Conservation (phyloP, 768 basidiomycete genomes). For the Mrakia gelida region DNA sequence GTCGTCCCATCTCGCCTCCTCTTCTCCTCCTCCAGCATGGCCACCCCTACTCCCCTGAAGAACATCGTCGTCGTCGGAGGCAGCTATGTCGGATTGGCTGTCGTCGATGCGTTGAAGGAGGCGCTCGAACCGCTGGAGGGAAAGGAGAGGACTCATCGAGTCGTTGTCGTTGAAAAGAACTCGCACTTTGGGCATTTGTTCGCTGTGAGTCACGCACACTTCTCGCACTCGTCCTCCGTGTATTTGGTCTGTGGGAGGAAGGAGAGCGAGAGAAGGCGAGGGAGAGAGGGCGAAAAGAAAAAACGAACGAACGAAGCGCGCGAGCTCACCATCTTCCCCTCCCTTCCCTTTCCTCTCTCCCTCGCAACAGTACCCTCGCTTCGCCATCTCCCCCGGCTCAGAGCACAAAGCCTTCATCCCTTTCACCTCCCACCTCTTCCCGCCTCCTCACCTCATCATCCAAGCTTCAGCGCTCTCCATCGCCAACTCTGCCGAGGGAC, state of each 20-base stretch:
- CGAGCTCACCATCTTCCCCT: background rate
- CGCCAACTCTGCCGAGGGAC: too few species aligned
- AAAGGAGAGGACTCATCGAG: background rate
- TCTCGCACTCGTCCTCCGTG: background rate
- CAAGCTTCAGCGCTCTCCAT: background rate
- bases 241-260: background rate
- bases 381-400: background rate
- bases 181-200: background rate
- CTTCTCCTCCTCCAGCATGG: too few species aligned
- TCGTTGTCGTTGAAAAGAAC: background rate
- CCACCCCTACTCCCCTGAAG: background rate
- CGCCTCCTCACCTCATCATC: background rate
- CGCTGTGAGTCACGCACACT: background rate
- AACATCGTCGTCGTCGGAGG: background rate
- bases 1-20: too few species aligned
- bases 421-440: background rate
- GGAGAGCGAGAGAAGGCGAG: too few species aligned
- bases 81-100: background rate
- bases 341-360: background rate
- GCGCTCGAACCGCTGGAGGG: background rate
- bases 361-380: background rate
- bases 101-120: background rate
- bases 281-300: too few species aligned
- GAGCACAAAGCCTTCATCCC: background rate
- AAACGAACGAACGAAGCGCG: background rate